Conservation (phyloP, 495 filamentous ascomycete species). For the Podospora pseudocomata region DNA sequence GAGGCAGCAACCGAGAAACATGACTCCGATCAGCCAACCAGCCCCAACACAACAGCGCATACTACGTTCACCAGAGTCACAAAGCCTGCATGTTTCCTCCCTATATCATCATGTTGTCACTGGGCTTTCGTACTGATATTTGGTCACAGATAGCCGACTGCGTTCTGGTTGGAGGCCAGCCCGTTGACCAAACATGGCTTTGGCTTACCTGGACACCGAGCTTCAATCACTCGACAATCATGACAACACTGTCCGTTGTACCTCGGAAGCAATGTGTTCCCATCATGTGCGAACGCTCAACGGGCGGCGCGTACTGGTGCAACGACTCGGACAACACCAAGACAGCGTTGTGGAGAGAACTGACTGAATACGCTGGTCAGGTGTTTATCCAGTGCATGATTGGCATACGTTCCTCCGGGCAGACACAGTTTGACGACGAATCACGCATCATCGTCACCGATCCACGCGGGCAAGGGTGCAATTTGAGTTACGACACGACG, state of each 20-base stretch:
- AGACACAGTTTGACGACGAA: neutral
- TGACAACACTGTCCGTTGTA: neutral
- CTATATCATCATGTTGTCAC: neutral
- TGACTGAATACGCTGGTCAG: neutral
- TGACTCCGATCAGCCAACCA: neutral
- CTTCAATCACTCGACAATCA: neutral
- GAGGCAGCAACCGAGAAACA: neutral
- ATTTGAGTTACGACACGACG: neutral
- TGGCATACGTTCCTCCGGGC: neutral
- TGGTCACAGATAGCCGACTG: neutral
- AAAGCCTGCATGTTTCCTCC: neutral
- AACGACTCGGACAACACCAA: neutral
- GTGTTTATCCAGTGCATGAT: neutral
- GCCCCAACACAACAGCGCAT: neutral
- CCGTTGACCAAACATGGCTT: neutral
- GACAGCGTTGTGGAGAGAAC: neutral
- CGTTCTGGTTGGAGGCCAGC: neutral
- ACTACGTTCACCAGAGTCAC: neutral
- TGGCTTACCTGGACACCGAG: neutral
- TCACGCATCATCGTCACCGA: neutral
- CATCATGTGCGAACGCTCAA: neutral
- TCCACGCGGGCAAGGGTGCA: neutral
- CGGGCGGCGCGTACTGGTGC: neutral
- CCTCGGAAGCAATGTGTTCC: neutral
- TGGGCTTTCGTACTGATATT: neutral